Evolutionary conservation across 2,329 filamentous ascomycete species (phyloP).

Genomic region (Colletotrichum godetiae): DNA sequence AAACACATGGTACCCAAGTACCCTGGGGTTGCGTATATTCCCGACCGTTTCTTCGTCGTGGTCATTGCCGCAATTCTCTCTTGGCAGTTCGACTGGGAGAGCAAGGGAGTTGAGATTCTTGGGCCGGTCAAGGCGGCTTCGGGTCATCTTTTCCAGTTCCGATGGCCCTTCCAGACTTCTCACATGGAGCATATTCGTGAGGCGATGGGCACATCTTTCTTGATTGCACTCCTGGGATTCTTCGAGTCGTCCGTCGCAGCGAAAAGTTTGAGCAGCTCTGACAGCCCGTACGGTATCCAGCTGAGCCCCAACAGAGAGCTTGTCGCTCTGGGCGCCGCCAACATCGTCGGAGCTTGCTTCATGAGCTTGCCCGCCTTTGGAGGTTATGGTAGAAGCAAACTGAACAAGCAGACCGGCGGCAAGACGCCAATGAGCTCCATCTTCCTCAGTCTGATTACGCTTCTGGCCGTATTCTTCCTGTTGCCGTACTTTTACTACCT

Average conservation of each 20-base stretch:
- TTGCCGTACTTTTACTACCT: constrained; percentile 95
- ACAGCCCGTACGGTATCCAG: constrained; percentile 81
- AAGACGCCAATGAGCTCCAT: constrained; percentile 95
- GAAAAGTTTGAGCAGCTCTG: constrained; percentile 81
- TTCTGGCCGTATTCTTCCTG: constrained; percentile 83
- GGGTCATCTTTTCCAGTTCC: constrained; percentile 80
- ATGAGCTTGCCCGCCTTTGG: constrained; percentile 95
- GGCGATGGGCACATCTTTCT: constrained; percentile 89
- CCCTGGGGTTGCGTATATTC: constrained; percentile 85
- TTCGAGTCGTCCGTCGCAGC: constrained; percentile 98
- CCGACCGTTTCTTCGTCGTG: constrained; percentile 91
- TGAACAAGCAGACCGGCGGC: constrained; percentile 92
- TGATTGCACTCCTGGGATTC: constrained; percentile 96
- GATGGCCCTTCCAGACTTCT: constrained; percentile 83
- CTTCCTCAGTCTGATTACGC: constrained; percentile 83
- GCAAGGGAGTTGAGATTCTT: constrained; percentile 83
- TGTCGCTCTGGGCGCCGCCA: constrained; percentile 89
- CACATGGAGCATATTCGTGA: constrained; percentile 87
- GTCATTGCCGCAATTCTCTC: constrained; percentile 85
- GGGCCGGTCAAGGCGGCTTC: constrained; percentile 81
- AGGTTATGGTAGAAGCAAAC: constrained; percentile 94
- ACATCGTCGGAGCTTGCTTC: constrained; percentile 91
- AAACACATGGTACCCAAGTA: constrained; percentile 82
- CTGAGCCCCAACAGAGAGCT: constrained; percentile 93
- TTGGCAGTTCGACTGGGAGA: constrained; percentile 81